phyloP scores from a whole-genome alignment of 169 alveolate species.

The Eimeria acervulina region DNA sequence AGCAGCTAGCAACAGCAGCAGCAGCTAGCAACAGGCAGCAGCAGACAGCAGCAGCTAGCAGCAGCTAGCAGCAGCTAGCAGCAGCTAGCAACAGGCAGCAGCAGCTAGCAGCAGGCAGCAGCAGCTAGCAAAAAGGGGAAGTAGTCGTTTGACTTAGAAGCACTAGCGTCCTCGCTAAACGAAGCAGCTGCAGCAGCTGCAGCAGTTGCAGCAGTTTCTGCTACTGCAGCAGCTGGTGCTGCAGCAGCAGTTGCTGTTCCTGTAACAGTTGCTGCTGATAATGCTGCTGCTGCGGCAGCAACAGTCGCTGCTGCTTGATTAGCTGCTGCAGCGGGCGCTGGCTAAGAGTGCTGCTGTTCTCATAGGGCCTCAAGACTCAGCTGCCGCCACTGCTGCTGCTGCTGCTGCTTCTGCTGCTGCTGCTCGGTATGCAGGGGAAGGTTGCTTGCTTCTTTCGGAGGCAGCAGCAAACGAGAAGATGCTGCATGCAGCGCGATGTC shows the following conservation, averaged over 20 bases:
- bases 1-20: slow-evolving; percentile 46
- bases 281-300: too few relatives aligned
- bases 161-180: neutral
- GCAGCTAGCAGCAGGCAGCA: slow-evolving; percentile 38
- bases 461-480: slow-evolving; percentile 4
- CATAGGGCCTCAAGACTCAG: neutral
- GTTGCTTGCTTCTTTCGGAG: neutral
- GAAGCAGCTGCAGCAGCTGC: neutral
- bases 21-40: neutral
- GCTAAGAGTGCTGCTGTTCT: too few relatives aligned
- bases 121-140: neutral
- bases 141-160: neutral
- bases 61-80: slow-evolving; percentile 42
- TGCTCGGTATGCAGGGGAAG: neutral
- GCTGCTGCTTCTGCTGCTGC: slow-evolving; percentile 44
- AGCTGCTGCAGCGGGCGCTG: too few relatives aligned
- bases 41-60: neutral
- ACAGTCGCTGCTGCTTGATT: too few relatives aligned
- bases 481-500: neutral
- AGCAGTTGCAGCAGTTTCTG: neutral
- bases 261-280: too few relatives aligned
- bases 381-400: slow-evolving; percentile 35
- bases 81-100: slow-evolving; percentile 43
- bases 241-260: neutral
- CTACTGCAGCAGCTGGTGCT: neutral